A percentile compares a stretch with the other conserved stretches of the same genome.
These are phyloP conservation scores for Hirschioporus abietinus DNA, from an alignment of 768 basidiomycete genomes.

Conservation along the genomic window DNA sequence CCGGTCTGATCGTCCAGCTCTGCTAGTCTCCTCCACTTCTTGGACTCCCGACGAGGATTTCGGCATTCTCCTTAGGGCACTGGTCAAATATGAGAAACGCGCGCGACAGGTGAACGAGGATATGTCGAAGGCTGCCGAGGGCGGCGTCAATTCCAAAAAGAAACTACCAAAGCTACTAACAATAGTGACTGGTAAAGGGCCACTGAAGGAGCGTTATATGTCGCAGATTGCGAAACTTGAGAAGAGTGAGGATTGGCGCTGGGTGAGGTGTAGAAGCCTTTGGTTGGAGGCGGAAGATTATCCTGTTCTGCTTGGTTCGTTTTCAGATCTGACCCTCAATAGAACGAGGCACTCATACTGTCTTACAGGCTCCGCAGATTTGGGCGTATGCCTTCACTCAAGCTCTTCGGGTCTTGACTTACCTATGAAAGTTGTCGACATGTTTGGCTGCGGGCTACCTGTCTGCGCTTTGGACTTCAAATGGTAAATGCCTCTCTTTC, in stretches of 20 bases:
- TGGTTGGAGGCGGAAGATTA: conserved; percentile 94
- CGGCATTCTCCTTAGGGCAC: conserved; percentile 69
- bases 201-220: conserved; percentile 72
- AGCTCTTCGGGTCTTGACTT: conserved; percentile 89
- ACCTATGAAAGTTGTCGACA: conserved; percentile 99
- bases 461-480: conserved; percentile 86
- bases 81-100: conserved; percentile 61
- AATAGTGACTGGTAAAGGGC: conserved; percentile 89
- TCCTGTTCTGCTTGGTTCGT: conserved; percentile 73
- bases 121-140: conserved; percentile 8
- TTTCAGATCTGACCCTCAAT: neutral
- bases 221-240: conserved; percentile 52
- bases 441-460: conserved; percentile 96
- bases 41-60: conserved; percentile 99
- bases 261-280: conserved; percentile 71
- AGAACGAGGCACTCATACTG: neutral
- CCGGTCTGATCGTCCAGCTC: conserved; percentile 72
- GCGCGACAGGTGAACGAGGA: conserved; percentile 31
- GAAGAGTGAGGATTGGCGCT: conserved; percentile 53
- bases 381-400: conserved; percentile 87
- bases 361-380: conserved; percentile 72
- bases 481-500: conserved; percentile 49
- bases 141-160: conserved; percentile 5
- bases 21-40: conserved; percentile 88
- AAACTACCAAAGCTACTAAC: conserved; percentile 73